Conservation (phyloP, 257 asterid species). For the Apocynum venetum region DNA sequence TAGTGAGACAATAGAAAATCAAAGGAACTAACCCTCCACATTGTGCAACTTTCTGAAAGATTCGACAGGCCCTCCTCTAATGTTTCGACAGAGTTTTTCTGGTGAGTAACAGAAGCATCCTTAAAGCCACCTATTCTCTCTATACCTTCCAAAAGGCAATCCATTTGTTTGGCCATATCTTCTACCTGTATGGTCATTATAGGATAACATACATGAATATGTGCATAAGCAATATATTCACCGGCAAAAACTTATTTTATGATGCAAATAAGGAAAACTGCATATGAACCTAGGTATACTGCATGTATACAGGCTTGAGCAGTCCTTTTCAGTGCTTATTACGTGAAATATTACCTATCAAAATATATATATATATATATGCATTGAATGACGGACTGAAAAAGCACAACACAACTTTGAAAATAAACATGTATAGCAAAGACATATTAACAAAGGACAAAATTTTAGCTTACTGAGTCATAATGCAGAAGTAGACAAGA, state of each 20-base stretch:
- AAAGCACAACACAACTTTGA: background rate
- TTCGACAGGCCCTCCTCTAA: slow-evolving; percentile 60
- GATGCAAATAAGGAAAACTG: background rate
- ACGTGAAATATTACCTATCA: background rate
- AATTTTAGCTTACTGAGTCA: background rate
- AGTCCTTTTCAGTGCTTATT: background rate
- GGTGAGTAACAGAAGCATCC: slow-evolving; percentile 68
- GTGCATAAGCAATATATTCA: background rate
- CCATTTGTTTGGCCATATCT: slow-evolving; percentile 70
- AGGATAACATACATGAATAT: slow-evolving; percentile 3
- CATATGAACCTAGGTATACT: background rate
- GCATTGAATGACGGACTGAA: background rate
- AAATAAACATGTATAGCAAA: background rate
- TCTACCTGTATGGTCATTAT: slow-evolving; percentile 56
- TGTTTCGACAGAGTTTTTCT: slow-evolving; percentile 46
- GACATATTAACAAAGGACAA: background rate
- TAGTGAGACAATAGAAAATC: slow-evolving; percentile 15
- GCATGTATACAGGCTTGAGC: background rate
- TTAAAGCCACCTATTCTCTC: slow-evolving; percentile 74
- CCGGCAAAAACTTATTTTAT: background rate
- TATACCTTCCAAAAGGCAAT: slow-evolving; percentile 65
- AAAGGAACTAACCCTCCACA: slow-evolving; percentile 56
- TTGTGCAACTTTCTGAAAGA: slow-evolving; percentile 67
- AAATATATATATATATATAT: background rate
- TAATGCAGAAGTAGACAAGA: background rate